phyloP scores from a whole-genome alignment of 2,329 filamentous ascomycete genomes.

The Paecilomyces niveus region DNA sequence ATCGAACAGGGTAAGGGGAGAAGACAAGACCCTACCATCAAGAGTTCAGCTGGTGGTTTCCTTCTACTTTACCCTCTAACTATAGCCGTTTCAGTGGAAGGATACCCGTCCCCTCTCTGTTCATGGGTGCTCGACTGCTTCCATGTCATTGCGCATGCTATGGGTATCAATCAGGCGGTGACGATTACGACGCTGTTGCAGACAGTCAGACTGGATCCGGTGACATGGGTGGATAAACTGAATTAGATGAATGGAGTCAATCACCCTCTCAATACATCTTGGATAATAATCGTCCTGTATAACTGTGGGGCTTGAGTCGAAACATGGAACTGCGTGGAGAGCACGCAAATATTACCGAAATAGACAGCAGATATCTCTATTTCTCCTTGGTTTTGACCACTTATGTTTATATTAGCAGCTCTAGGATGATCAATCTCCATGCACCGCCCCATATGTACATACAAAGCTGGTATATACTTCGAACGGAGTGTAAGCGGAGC shows the following conservation, averaged over 20 bases:
- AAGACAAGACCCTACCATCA: not conserved
- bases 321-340: too few species aligned
- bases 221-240: not conserved
- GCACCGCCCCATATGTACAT: too few species aligned
- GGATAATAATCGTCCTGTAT: too few species aligned
- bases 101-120: not conserved
- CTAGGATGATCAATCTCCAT: too few species aligned
- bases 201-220: not conserved
- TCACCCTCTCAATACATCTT: not conserved
- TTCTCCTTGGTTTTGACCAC: too few species aligned
- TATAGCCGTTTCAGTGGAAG: not conserved
- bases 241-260: not conserved
- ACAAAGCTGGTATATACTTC: not conserved
- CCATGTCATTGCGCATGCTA: not conserved
- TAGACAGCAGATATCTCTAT: too few species aligned
- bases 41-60: not conserved
- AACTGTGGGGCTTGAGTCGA: too few species aligned
- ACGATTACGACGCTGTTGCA: not conserved
- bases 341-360: too few species aligned
- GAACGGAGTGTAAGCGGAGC: not conserved
- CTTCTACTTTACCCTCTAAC: not conserved
- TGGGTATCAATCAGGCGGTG: not conserved
- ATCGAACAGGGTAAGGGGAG: not conserved
- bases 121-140: not conserved
- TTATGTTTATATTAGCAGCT: too few species aligned